Percentiles rank a stretch among this genome's conserved stretches.
phyloP scores from a whole-genome alignment of 768 basidiomycete species.

The Tulasnella sp. region DNA sequence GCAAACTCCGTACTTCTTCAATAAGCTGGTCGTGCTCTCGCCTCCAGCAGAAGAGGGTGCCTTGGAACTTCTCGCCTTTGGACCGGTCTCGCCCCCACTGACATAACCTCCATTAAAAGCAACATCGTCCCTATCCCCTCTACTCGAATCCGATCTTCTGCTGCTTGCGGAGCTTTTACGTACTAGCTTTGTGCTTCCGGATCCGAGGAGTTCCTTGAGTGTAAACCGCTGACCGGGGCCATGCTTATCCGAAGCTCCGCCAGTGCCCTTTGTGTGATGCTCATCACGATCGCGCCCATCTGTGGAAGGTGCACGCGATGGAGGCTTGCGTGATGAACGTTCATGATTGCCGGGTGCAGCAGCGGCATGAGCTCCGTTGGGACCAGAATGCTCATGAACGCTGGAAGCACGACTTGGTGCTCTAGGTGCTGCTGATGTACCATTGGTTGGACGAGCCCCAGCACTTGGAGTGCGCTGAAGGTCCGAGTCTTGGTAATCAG shows the following conservation, averaged over 20 bases:
- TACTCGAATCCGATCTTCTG: constrained; percentile 43
- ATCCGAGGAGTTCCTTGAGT: constrained; percentile 66
- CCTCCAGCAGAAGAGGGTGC: constrained; percentile 22
- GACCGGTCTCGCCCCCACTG: constrained; percentile 28
- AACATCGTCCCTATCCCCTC: constrained; percentile 9
- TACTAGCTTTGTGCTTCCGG: constrained; percentile 53
- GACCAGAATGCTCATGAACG: constrained; percentile 1
- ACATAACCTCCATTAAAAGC: constrained; percentile 10
- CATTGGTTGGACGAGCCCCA: too few species aligned
- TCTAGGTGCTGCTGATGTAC: constrained; percentile 4
- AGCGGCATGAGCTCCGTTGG: not conserved
- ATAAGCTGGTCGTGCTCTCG: constrained; percentile 43
- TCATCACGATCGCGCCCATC: not conserved
- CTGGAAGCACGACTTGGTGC: not conserved
- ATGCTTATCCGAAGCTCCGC: constrained; percentile 20
- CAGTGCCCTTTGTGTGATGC: constrained; percentile 19
- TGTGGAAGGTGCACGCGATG: constrained; percentile 7
- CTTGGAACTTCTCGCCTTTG: constrained; percentile 25
- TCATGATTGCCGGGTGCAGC: not conserved
- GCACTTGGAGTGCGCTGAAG: too few species aligned
- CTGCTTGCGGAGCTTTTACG: constrained; percentile 53
- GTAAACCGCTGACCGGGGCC: constrained; percentile 53
- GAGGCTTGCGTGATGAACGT: constrained; percentile 3
- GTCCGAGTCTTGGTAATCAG: too few species aligned
- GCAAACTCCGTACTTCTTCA: constrained; percentile 94